A percentile compares a stretch with the other conserved stretches of the same genome.
Evolutionary conservation across 306 rosid species (phyloP).

Genomic region (Vigna radiata): DNA sequence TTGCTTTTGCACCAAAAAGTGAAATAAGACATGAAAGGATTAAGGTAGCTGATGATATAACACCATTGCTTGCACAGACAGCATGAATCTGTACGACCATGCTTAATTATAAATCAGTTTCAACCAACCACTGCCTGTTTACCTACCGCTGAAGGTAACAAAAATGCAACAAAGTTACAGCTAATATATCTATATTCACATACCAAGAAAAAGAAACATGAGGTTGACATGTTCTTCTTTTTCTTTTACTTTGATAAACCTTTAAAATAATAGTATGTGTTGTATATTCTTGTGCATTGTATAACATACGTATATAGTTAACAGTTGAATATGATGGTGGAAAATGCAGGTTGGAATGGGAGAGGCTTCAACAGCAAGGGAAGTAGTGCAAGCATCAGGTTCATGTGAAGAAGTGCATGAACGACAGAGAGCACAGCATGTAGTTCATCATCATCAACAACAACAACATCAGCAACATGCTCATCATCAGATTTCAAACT

Average conservation of each 20-base stretch:
- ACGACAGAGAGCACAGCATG: slow-evolving; percentile 52
- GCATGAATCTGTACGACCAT: slow-evolving; percentile 51
- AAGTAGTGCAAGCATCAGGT: slow-evolving; percentile 54
- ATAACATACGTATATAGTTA: not conserved
- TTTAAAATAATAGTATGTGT: not conserved
- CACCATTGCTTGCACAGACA: slow-evolving; percentile 62
- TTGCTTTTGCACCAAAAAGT: slow-evolving; percentile 31
- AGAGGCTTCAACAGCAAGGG: slow-evolving; percentile 72
- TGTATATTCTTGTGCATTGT: not conserved
- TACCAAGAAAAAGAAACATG: not conserved
- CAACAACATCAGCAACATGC: slow-evolving; percentile 51
- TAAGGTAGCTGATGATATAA: slow-evolving; percentile 43
- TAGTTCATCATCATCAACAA: slow-evolving; percentile 53
- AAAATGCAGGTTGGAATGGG: slow-evolving; percentile 80
- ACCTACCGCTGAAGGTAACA: slow-evolving; percentile 36
- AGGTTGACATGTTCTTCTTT: not conserved
- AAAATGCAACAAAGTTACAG: not conserved
- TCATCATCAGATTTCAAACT: slow-evolving; percentile 59
- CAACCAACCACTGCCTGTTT: slow-evolving; percentile 49
- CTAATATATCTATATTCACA: not conserved
- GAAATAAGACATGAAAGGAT: slow-evolving; percentile 30
- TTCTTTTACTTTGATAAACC: too few species aligned
- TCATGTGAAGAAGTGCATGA: slow-evolving; percentile 68
- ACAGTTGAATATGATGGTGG: not conserved
- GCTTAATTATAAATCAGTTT: slow-evolving; percentile 45